These are phyloP conservation scores for Parastagonospora avenae DNA, from an alignment of 2,329 filamentous ascomycete species.

Conservation along the genomic window DNA sequence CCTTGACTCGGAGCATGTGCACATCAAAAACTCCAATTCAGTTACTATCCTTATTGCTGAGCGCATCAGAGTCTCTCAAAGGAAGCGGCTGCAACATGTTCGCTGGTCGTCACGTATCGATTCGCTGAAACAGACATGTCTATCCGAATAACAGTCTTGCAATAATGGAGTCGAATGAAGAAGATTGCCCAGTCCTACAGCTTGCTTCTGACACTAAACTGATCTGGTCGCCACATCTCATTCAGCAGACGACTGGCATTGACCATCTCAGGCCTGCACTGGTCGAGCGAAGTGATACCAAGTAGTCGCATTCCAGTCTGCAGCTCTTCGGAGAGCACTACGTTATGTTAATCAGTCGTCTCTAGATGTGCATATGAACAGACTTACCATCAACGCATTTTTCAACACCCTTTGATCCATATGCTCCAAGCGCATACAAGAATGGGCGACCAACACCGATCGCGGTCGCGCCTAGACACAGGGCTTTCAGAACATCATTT, in stretches of 20 bases:
- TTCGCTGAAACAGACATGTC: no score
- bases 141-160: no score
- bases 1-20: no score
- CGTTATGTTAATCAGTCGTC: slow-evolving; percentile 7
- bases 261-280: slow-evolving; percentile 66
- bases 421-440: slow-evolving; percentile 46
- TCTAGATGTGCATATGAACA: neutral
- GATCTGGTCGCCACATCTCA: slow-evolving; percentile 43
- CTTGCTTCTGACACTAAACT: slow-evolving; percentile 24
- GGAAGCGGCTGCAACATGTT: neutral
- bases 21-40: no score
- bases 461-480: slow-evolving; percentile 47
- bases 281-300: slow-evolving; percentile 65
- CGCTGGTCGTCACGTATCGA: no score
- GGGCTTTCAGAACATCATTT: slow-evolving; percentile 46
- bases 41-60: neutral
- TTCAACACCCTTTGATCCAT: slow-evolving; percentile 45
- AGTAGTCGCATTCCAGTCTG: slow-evolving; percentile 70
- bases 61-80: neutral
- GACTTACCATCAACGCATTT: slow-evolving; percentile 45
- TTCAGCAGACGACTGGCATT: slow-evolving; percentile 51
- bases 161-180: neutral
- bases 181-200: slow-evolving; percentile 15
- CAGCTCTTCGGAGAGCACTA: slow-evolving; percentile 61
- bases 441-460: slow-evolving; percentile 47